Percentiles rank a stretch among this genome's conserved stretches.
phyloP scores from a whole-genome alignment of 768 basidiomycete species.

The Hygrocybe punicea region DNA sequence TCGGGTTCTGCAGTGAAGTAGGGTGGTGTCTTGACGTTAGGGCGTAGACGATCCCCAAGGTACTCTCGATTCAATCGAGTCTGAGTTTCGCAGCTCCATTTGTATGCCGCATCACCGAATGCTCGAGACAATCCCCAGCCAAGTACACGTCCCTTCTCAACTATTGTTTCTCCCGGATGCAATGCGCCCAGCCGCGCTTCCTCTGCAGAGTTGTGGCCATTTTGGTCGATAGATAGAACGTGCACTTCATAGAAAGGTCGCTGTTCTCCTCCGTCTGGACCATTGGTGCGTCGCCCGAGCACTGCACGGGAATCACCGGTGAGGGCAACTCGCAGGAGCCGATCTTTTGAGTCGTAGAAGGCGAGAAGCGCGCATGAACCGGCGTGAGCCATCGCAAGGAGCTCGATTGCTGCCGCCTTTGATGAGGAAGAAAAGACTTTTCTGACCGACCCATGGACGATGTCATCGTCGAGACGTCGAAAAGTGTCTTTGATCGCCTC shows the following conservation, averaged over 20 bases:
- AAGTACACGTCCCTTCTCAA: conserved; percentile 31
- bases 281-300: conserved; percentile 31
- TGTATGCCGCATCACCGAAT: conserved; percentile 44
- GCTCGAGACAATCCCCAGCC: conserved; percentile 37
- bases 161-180: conserved; percentile 31
- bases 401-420: conserved; percentile 15
- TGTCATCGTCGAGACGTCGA: conserved; percentile 31
- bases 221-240: conserved; percentile 41
- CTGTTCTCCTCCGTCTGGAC: conserved; percentile 21
- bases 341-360: conserved; percentile 36
- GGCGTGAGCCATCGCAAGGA: conserved; percentile 32
- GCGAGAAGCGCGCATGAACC: conserved; percentile 36
- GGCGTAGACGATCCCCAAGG: conserved; percentile 31
- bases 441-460: conserved; percentile 29
- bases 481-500: conserved; percentile 30
- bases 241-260: conserved; percentile 36
- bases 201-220: conserved; percentile 33
- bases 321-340: conserved; percentile 35
- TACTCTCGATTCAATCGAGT: conserved; percentile 33
- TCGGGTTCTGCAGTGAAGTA: conserved; percentile 53
- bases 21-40: conserved; percentile 40
- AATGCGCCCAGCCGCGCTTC: conserved; percentile 25
- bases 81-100: conserved; percentile 42
- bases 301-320: conserved; percentile 45
- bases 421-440: conserved; percentile 21